Evolutionary conservation across 2,329 filamentous ascomycete genomes (phyloP), one percentile per base, ranked within the genome.

Genomic region (Leptosphaerulina australis): DNA sequence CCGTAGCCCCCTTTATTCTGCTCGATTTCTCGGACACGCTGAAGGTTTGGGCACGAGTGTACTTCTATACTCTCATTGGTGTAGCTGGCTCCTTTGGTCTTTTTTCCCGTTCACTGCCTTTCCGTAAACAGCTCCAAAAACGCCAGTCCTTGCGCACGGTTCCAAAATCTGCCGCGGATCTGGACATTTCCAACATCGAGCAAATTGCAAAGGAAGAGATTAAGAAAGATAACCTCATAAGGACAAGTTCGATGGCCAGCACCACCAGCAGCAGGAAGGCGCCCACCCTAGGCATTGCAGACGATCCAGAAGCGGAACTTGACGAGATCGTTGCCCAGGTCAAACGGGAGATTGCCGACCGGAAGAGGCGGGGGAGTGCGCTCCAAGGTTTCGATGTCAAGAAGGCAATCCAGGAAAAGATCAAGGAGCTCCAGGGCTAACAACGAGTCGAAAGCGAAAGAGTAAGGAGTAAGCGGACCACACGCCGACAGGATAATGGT

Each of bases 1-100:
- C 84, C 43, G 89, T 87, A 0, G 82, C 87, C 0, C 94, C 94
- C 0, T 99, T 99, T 74, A 82, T 97, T 34, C 78, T 97, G 29
- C 86, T 99, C 18, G 80, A 80, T 17, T 84, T 97, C 58, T 75
- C 79, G 14, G 82, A 85, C 53, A 92, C 88, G 8, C 73, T 95
- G 31, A 76, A 80, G 2, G 87, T 90, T 50, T 99, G 94, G 94
- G 76, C 83, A 0, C 84, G 89, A 31, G 88, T 97, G 26, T 94
- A 96, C 76, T 97, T 91, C 76, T 99, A 95, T 74, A 85, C 83
- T 24, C 78, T 94, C 45, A 68, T 92, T 54, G 86, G 85, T 59
- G 88, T 88, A 1, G 74, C 78, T 8, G 70, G 76, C 0, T 83
- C 85, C 14, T 83, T 92, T 48, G 83, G 78, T 6, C 88, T 96